Evolutionary conservation across 371 early-diverging fungal species (phyloP), one percentile per base, ranked within the genome.

Genomic region (Dinochytrium kinnereticum): DNA sequence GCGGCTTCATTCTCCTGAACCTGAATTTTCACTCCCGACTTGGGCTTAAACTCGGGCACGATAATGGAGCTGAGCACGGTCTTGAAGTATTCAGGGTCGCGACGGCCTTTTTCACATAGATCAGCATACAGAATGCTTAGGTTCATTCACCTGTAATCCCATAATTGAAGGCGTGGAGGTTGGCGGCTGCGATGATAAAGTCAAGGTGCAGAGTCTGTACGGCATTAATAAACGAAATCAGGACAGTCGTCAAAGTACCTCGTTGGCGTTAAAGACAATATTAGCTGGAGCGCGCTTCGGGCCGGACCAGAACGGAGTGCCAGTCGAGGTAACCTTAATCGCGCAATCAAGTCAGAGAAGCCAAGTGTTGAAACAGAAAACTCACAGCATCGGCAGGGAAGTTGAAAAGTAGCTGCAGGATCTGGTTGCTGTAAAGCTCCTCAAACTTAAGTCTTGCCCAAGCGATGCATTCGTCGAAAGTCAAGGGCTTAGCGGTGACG

Each of bases 231-330:
- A 13, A 66, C 7, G 26, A 0, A 55, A 69, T 28, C 37, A 37
- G 34, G 34, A 55, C 30, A 7, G 5, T 55, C n/a, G 77, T 64
- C 44, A 64, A 55, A n/a, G 15, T 76, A 88, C 85, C 73, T 97
- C 89, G 49, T 91, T 82, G 21, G 88, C 79, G 79, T 96, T 92
- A 80, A 97, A 99, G 24, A 69, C 80, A 66, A 94, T 85, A 34
- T 96, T 90, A 0, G 87, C 86, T 24, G 99, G 99, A 5, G 97
- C 95, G 70, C 98, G 92, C 88, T 99, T 99, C 53, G 99, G 99
- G 19, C 98, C 98, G 64, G 95, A 94, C 99, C 99, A 99, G 91
- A 99, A 99, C 38, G 88, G 89, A 64, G 93, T 90, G 49, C 99
- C 99, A 38, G 96, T 88, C 38, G 93, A 92, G 36, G 99, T 97